Evolutionary conservation across 73 alveolate species (phyloP), one percentile per base, ranked within the genome.

Genomic region (Blepharisma stoltei): DNA sequence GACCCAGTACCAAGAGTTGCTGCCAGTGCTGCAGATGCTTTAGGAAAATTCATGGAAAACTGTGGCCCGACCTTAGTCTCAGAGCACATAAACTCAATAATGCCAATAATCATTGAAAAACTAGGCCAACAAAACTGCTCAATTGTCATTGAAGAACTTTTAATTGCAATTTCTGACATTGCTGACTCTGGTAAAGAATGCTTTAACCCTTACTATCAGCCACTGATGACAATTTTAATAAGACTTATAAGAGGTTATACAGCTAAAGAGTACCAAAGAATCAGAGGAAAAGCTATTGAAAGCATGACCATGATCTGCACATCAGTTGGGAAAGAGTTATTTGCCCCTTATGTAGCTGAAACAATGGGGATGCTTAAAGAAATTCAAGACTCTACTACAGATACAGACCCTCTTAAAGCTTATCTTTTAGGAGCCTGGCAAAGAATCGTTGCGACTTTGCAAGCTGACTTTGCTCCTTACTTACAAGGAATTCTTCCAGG

Each of bases 341-440:
- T 90, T 84, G 75, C 89, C 76, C 93, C 86, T 23, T 88, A 88
- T 67, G 77, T 88, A 25, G 81, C 78, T 27, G 52, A 77, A 69
- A 82, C 87, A 32, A 84, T 91, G 78, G 54, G 77, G 53, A 84
- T 89, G 45, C 52, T 93, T 67, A 86, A 90, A 47, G 77, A 75
- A 8, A 87, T 93, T 53, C 88, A 93, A 82, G 82, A 81, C 76
- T 67, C 70, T 47, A 54, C 71, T 54, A 77, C 83, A 0, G 97
- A 90, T 48, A 67, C 65, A 46, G 98, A 93, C 73, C 94, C 97
- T 20, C 85, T 87, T 55, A 83, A 86, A 67, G 83, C 92, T 49
- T 93, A 93, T 81, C 80, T 93, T 1, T 85, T 93, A 18, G 66
- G 94, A 6, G 96, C 97, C 49, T 93, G 98, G 98, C 84, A 93